Evolutionary conservation across 257 asterid genomes (phyloP).

Genomic region (Anisodus acutangulus): DNA sequence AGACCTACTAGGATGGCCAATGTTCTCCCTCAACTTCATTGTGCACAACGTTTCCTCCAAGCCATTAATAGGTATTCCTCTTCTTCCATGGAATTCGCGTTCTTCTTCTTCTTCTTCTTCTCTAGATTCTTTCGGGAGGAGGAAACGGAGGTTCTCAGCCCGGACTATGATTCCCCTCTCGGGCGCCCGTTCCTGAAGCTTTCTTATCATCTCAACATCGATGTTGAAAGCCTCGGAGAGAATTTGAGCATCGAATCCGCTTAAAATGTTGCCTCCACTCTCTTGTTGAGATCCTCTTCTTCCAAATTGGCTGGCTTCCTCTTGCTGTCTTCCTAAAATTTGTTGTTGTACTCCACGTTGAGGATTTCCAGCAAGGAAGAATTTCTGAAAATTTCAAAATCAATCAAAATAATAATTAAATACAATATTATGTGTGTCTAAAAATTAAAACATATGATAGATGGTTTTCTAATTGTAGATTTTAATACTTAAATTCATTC

Average conservation of each 20-base stretch:
- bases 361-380: constrained; percentile 68
- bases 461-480: background rate
- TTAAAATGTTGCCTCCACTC: constrained; percentile 43
- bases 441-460: background rate
- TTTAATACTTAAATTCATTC: background rate
- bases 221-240: constrained; percentile 42
- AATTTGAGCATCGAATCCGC: constrained; percentile 41
- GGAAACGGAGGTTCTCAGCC: constrained; percentile 44
- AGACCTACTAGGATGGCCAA: constrained; percentile 46
- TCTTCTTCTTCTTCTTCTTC: background rate
- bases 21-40: constrained; percentile 45
- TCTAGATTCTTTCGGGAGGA: constrained; percentile 43
- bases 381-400: constrained; percentile 42
- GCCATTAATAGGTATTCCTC: constrained; percentile 39
- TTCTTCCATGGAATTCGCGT: constrained; percentile 2
- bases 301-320: background rate
- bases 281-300: constrained; percentile 29
- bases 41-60: constrained; percentile 66
- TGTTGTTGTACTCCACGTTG: constrained; percentile 34
- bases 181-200: constrained; percentile 41
- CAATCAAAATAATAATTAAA: background rate
- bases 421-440: background rate
- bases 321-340: constrained; percentile 20
- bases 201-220: constrained; percentile 36
- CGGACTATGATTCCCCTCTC: constrained; percentile 53